Evolutionary conservation across 345 rosid genomes (phyloP).

Genomic region (Noccaea caerulescens): DNA sequence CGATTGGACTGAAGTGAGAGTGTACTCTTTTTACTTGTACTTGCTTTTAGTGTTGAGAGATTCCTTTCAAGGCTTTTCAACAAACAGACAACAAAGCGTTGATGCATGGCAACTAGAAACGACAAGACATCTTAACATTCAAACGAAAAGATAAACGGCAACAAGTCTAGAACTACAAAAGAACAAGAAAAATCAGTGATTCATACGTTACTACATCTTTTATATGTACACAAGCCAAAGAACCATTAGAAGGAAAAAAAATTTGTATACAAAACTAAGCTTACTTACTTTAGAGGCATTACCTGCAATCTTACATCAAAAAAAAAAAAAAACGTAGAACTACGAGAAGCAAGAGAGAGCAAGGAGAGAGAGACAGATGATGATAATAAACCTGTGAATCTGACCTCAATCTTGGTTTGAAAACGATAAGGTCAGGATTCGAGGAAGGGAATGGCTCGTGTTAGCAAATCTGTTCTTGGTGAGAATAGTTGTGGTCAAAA

Average conservation of each 20-base stretch:
- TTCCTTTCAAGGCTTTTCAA: conserved; percentile 3
- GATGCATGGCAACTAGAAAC: conserved; percentile 11
- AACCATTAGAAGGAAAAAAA: conserved; percentile 35
- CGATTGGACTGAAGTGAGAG: neutral
- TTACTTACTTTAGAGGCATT: conserved; percentile 39
- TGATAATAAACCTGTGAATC: conserved; percentile 29
- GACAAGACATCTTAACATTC: conserved; percentile 13
- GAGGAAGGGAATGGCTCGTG: conserved; percentile 32
- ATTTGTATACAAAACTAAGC: conserved; percentile 45
- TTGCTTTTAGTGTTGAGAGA: neutral
- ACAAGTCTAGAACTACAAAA: conserved; percentile 12
- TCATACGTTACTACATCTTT: conserved; percentile 34
- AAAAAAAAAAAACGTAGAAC: conserved; percentile 24
- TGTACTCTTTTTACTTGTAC: conserved; percentile 14
- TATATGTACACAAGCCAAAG: conserved; percentile 44
- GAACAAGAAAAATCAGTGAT: conserved; percentile 26
- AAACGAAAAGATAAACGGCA: neutral
- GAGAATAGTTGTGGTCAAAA: conserved; percentile 71
- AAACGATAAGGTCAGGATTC: conserved; percentile 48
- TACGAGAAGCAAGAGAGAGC: conserved; percentile 4
- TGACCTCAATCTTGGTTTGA: conserved; percentile 46
- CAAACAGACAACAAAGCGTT: conserved; percentile 14
- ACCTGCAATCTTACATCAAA: conserved; percentile 29
- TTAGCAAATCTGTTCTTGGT: conserved; percentile 55
- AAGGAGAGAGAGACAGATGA: neutral